A percentile compares a stretch with the other conserved stretches of the same genome.
These are phyloP conservation scores for Apiotrichum mycotoxinovorans DNA, from an alignment of 1,284 basidiomycete species.

Conservation along the genomic window DNA sequence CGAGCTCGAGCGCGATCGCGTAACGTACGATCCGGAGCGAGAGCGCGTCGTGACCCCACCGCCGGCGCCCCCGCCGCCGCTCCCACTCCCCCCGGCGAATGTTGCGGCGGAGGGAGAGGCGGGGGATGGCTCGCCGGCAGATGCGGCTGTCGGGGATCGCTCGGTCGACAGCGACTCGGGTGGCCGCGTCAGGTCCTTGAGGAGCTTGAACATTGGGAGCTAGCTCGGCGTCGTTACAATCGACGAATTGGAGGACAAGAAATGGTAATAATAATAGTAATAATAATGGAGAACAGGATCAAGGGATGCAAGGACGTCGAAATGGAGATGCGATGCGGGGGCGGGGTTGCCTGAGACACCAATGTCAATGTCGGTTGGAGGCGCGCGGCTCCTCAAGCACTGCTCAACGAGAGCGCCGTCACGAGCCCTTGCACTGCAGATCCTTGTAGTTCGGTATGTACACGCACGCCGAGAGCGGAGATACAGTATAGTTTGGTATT, in stretches of 20 bases:
- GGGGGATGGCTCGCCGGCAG: background rate
- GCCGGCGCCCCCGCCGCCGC: background rate
- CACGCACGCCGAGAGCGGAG: no score
- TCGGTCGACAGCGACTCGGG: conserved; percentile 27
- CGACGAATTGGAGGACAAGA: background rate
- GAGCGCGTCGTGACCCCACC: no score
- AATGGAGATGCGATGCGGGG: background rate
- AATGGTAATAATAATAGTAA: background rate
- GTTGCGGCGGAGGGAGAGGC: background rate
- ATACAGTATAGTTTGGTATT: no score
- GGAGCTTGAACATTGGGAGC: conserved; percentile 44
- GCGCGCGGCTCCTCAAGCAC: no score
- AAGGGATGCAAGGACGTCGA: background rate
- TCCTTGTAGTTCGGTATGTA: no score
- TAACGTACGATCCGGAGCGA: background rate
- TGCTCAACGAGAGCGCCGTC: no score
- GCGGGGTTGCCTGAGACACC: background rate
- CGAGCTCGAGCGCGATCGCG: conserved; percentile 2
- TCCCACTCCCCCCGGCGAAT: no score
- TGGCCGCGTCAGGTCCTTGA: conserved; percentile 45
- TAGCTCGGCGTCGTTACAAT: background rate
- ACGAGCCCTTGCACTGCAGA: no score
- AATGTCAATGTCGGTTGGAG: no score
- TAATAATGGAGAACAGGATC: background rate
- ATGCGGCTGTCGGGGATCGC: background rate